These are phyloP conservation scores for Stemphylium beticola DNA, from an alignment of 2,329 filamentous ascomycete species.

Conservation along the genomic window DNA sequence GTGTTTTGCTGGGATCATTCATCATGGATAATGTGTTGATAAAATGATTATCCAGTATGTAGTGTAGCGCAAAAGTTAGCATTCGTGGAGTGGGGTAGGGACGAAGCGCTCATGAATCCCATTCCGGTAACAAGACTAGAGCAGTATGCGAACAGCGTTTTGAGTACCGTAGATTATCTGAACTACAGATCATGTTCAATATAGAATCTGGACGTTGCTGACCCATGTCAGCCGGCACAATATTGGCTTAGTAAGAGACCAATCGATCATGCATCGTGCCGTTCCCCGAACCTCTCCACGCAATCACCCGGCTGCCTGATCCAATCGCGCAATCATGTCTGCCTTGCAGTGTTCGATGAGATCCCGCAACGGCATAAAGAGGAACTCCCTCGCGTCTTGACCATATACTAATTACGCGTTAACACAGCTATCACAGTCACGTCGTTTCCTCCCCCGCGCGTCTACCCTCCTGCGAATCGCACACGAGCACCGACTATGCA, in stretches of 20 bases:
- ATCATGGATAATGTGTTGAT: too few species aligned
- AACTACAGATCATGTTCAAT: too few species aligned
- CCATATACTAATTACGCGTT: not conserved
- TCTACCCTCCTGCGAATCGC: not conserved
- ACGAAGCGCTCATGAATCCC: too few species aligned
- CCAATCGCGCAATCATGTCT: not conserved
- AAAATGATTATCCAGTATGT: too few species aligned
- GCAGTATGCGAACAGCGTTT: too few species aligned
- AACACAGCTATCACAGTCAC: not conserved
- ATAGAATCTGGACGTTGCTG: too few species aligned
- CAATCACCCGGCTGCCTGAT: not conserved
- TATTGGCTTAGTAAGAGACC: not conserved
- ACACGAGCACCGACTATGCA: constrained; percentile 34
- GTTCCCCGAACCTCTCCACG: not conserved
- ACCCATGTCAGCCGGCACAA: too few species aligned
- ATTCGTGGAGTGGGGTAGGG: too few species aligned
- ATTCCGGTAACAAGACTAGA: too few species aligned
- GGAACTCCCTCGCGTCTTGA: not conserved
- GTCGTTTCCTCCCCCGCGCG: not conserved
- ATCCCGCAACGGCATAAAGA: not conserved
- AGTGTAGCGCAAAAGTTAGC: too few species aligned
- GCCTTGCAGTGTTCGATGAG: not conserved
- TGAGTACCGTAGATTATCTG: too few species aligned
- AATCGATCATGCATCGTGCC: not conserved
- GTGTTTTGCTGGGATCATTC: not conserved